Percentiles rank a stretch among this genome's conserved stretches.
These are phyloP conservation scores for Paracoccidioides lutzii DNA, from an alignment of 2,329 filamentous ascomycete species.

Conservation along the genomic window DNA sequence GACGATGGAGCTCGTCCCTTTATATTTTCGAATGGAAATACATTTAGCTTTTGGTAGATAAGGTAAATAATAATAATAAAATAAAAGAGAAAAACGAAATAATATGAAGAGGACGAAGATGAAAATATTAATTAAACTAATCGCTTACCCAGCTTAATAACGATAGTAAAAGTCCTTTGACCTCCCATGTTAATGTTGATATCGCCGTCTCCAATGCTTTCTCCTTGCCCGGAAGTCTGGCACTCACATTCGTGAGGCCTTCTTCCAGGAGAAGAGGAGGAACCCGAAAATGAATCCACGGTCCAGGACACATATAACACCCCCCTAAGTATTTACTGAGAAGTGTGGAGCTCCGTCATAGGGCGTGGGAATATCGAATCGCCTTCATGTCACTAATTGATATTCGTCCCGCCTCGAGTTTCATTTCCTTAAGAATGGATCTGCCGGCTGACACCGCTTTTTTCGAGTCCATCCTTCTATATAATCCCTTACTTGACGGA, in stretches of 20 bases:
- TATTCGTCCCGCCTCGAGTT: not conserved
- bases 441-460: slow-evolving; percentile 20
- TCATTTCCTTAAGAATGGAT: slow-evolving; percentile 8
- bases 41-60: slow-evolving; percentile 5
- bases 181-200: slow-evolving; percentile 46
- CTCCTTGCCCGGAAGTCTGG: slow-evolving; percentile 1
- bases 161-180: slow-evolving; percentile 56
- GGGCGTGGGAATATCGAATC: not conserved
- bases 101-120: too few species aligned
- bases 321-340: not conserved
- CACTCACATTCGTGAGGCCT: not conserved
- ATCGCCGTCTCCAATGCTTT: not conserved
- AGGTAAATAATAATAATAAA: not conserved
- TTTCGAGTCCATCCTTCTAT: not conserved
- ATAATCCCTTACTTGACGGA: too few species aligned
- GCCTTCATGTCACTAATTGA: not conserved
- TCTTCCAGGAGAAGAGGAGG: slow-evolving; percentile 2
- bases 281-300: not conserved
- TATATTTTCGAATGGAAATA: slow-evolving; percentile 9
- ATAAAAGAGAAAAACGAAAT: too few species aligned
- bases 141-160: slow-evolving; percentile 69
- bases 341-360: not conserved
- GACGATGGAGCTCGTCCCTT: slow-evolving; percentile 97
- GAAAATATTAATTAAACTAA: not conserved
- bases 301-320: not conserved